A percentile compares a stretch with the other conserved stretches of the same genome.
Evolutionary conservation across 176 grass and related monocot genomes (phyloP).

Genomic region (Carex kokanica): DNA sequence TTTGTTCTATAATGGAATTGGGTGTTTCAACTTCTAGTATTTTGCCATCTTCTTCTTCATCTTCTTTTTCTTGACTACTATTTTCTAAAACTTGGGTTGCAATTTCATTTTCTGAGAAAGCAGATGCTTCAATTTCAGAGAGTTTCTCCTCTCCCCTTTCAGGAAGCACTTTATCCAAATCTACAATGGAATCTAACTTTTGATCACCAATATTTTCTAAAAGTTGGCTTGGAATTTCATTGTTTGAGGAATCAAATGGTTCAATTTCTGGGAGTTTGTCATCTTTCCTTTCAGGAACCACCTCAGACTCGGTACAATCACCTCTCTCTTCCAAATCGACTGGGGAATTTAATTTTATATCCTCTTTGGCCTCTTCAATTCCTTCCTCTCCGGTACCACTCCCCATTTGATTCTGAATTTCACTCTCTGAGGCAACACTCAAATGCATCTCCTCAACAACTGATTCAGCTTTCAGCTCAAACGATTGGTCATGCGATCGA

Average conservation of each 20-base stretch:
- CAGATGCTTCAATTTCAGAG: background rate
- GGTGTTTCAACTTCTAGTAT: background rate
- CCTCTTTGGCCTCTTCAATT: background rate
- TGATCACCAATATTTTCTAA: background rate
- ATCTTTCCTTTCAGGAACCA: background rate
- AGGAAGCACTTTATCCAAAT: background rate
- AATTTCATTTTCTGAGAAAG: background rate
- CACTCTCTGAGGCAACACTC: background rate
- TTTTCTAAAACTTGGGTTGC: conserved; percentile 13
- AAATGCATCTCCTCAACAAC: background rate
- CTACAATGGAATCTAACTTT: background rate
- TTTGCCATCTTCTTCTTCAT: background rate
- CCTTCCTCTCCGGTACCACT: background rate
- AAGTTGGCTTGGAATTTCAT: background rate
- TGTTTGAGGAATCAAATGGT: background rate
- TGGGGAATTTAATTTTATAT: background rate
- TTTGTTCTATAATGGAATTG: background rate
- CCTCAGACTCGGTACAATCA: background rate
- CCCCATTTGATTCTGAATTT: background rate
- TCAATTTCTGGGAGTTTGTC: background rate
- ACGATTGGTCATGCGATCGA: conserved; percentile 12
- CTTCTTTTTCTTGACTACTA: background rate
- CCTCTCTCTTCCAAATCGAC: conserved; percentile 5
- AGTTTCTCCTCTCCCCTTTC: background rate
- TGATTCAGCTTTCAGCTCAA: background rate